These are phyloP conservation scores for Penicillium thymicola DNA, from an alignment of 2,329 filamentous ascomycete genomes.

Conservation along the genomic window DNA sequence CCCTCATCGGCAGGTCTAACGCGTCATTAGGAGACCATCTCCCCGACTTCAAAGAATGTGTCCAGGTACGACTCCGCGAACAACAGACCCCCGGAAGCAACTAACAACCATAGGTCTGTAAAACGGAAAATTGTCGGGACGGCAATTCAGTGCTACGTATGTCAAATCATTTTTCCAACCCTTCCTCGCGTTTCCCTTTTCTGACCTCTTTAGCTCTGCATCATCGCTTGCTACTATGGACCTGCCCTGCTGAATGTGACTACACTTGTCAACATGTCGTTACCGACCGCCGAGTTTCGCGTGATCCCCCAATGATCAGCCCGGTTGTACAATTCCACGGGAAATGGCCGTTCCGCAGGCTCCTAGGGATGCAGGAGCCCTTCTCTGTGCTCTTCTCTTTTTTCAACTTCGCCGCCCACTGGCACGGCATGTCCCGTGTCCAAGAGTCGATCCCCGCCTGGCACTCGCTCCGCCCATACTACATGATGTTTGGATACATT, in stretches of 20 bases:
- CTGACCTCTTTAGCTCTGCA: slow-evolving; percentile 61
- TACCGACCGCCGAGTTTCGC: slow-evolving; percentile 66
- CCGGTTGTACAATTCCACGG: slow-evolving; percentile 90
- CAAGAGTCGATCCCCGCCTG: slow-evolving; percentile 65
- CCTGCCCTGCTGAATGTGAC: slow-evolving; percentile 91
- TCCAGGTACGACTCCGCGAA: slow-evolving; percentile 58
- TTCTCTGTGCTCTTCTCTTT: slow-evolving; percentile 90
- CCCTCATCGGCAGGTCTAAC: slow-evolving; percentile 40
- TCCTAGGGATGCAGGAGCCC: slow-evolving; percentile 91
- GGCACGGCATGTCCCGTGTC: slow-evolving; percentile 69
- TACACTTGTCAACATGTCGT: slow-evolving; percentile 95
- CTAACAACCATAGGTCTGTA: slow-evolving; percentile 63
- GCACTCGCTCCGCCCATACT: slow-evolving; percentile 78
- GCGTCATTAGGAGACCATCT: slow-evolving; percentile 82
- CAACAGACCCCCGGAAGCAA: slow-evolving; percentile 4
- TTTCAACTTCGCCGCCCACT: slow-evolving; percentile 85
- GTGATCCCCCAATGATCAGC: slow-evolving; percentile 60
- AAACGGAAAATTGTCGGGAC: slow-evolving; percentile 71
- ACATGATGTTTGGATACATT: slow-evolving; percentile 73
- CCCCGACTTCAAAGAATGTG: slow-evolving; percentile 82
- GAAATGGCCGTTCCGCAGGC: slow-evolving; percentile 94
- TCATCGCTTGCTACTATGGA: slow-evolving; percentile 86
- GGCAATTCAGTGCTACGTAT: slow-evolving; percentile 68
- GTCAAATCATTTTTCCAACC: slow-evolving; percentile 28
- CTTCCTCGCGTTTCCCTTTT: slow-evolving; percentile 8